Conservation (phyloP, 768 basidiomycete species). For the Leccinum incarnatum region DNA sequence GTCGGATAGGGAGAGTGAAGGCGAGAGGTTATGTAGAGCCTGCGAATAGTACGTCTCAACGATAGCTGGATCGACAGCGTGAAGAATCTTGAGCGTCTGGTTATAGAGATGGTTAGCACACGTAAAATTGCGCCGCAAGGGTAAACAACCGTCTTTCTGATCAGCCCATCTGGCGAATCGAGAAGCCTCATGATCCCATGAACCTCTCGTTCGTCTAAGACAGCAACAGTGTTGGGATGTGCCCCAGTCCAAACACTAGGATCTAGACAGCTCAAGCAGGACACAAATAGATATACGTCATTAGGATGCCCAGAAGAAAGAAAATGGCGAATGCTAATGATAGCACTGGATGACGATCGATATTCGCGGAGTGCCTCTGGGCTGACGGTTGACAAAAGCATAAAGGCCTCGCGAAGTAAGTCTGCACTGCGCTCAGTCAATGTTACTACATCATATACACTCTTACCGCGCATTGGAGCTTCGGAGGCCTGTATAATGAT, state of each 20-base stretch:
- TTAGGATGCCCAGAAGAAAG: constrained; percentile 57
- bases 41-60: constrained; percentile 53
- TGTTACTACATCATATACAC: not conserved
- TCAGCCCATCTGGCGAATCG: constrained; percentile 53
- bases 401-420: constrained; percentile 34
- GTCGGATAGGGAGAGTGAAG: constrained; percentile 32
- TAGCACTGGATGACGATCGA: constrained; percentile 25
- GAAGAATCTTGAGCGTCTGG: constrained; percentile 61
- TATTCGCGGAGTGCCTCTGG: constrained; percentile 19
- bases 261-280: constrained; percentile 59
- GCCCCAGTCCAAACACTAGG: constrained; percentile 69
- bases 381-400: constrained; percentile 27
- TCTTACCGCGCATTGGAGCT: constrained; percentile 27
- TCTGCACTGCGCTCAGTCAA: constrained; percentile 27
- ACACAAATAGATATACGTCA: constrained; percentile 63
- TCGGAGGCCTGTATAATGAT: constrained; percentile 26
- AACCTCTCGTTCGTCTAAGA: constrained; percentile 73
- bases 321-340: constrained; percentile 53
- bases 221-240: constrained; percentile 42
- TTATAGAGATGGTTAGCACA: constrained; percentile 5
- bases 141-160: constrained; percentile 56
- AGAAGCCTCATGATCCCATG: constrained; percentile 67
- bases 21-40: constrained; percentile 38
- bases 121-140: not conserved
- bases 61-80: constrained; percentile 56